These are phyloP conservation scores for Blepharisma stoltei DNA, from an alignment of 73 alveolate species.

Conservation along the genomic window DNA sequence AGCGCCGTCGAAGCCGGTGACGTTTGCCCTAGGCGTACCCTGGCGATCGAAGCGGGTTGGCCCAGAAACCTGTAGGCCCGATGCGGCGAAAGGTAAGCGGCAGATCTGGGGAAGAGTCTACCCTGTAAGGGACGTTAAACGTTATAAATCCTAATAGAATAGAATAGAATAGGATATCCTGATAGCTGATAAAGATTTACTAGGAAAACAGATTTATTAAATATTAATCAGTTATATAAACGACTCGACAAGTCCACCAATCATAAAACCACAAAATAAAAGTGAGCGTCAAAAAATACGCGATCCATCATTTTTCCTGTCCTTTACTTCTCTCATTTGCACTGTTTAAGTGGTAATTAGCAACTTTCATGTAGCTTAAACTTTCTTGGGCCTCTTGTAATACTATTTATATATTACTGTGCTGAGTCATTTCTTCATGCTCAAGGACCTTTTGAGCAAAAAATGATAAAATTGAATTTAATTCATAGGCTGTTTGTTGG, in stretches of 20 bases:
- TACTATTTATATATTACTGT: not conserved
- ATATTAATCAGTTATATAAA: slow-evolving; percentile 2
- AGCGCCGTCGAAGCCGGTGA: too few relatives aligned
- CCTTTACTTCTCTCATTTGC: slow-evolving; percentile 30
- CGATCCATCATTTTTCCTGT: not conserved
- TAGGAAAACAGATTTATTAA: too few relatives aligned
- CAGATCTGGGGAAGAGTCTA: too few relatives aligned
- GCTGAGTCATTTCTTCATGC: slow-evolving; percentile 8
- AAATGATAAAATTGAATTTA: not conserved
- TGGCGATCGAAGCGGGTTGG: too few relatives aligned
- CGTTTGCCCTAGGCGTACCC: too few relatives aligned
- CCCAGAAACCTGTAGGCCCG: too few relatives aligned
- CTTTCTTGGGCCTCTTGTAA: slow-evolving; percentile 7
- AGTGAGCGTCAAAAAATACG: slow-evolving; percentile 17
- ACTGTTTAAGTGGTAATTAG: not conserved
- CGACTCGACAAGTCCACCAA: slow-evolving; percentile 16
- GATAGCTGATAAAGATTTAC: too few relatives aligned
- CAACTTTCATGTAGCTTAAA: not conserved
- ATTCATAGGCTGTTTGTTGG: not conserved
- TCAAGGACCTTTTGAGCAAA: slow-evolving; percentile 1
- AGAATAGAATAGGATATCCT: too few relatives aligned
- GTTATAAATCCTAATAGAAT: too few relatives aligned
- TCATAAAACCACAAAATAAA: slow-evolving; percentile 16
- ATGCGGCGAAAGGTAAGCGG: too few relatives aligned
- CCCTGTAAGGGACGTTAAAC: too few relatives aligned